Base-by-base conservation (phyloP, 192 early-diverging fungal species). In the Phycomyces nitens region DNA sequence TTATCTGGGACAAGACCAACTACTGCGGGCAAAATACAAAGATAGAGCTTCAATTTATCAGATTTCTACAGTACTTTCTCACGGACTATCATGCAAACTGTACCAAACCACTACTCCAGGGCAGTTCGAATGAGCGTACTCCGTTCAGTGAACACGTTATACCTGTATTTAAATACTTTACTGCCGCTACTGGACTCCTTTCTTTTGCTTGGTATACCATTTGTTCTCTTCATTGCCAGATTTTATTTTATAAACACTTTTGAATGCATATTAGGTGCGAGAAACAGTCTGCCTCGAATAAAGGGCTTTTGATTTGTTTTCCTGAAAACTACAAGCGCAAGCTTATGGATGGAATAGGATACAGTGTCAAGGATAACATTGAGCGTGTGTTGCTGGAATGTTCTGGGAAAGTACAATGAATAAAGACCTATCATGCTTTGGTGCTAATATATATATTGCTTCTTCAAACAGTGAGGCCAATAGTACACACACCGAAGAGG, bases 11-110 rank as follows among this genome's bases (percentile, higher is more conserved):
- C 41, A 42, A 42, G 41, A 42, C 41, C 41, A 42, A 42, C 41
- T 42, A 14, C 41, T 42, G 41, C 14, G 14, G 14, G 14, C 41
- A 42, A 42, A 42, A 14, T 42, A 42, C 41, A 42, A 42, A 42
- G 41, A 42, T 42, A 42, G 55, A 56, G 26, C 55, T 12, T 24
- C 55, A 56, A 39, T 5, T 24, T n/a, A 56, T 39, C 16, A n/a
- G 55, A 56, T 24, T 56, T 24, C 55, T 56, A n/a, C 26, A 24
- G 18, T 56, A 56, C 34, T 24, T 56, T 34, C 34, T 29, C 21
- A 24, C 55, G n/a, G 55, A 56, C 39, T 56, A 56, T 39, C 55
- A 56, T 24, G 55, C 55, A 24, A 56, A 56, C 26, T 56, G 55
- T 12, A 56, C 21, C 55, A 56, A 56, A 24, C 55, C 55, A 29